Conservation (phyloP, 1,139 yeast genomes). For the Kodamaea fungicola region DNA sequence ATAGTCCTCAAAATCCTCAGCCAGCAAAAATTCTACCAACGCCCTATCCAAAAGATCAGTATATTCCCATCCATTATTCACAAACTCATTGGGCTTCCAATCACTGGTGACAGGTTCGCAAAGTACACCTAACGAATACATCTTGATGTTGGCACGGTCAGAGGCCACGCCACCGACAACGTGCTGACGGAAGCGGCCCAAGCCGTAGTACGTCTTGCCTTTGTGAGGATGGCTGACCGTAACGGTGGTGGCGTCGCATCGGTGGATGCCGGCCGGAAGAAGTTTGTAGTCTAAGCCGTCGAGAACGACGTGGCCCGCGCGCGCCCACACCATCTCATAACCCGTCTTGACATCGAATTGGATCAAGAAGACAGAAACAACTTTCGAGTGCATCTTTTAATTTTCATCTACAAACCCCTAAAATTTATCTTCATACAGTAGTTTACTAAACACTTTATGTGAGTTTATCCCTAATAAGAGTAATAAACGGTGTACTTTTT, state of each 20-base stretch:
- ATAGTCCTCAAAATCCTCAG: constrained; percentile 16
- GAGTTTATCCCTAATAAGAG: too few relatives aligned
- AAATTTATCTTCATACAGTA: too few relatives aligned
- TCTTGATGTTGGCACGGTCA: constrained; percentile 53
- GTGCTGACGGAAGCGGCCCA: constrained; percentile 32
- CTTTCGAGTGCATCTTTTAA: constrained; percentile 1
- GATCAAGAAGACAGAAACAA: constrained; percentile 46
- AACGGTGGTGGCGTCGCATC: constrained; percentile 46
- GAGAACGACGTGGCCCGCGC: constrained; percentile 20
- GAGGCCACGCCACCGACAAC: constrained; percentile 15
- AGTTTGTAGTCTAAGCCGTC: constrained; percentile 64
- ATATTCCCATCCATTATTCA: constrained; percentile 56
- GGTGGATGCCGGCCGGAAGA: constrained; percentile 84
- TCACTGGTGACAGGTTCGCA: constrained; percentile 36
- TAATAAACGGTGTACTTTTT: constrained; percentile 4
- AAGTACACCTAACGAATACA: constrained; percentile 66
- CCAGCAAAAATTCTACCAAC: constrained; percentile 35
- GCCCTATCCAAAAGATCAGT: constrained; percentile 41
- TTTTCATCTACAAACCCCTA: too few relatives aligned
- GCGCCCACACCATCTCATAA: constrained; percentile 57
- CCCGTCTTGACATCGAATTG: constrained; percentile 65
- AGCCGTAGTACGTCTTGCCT: constrained; percentile 34
- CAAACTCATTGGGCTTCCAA: constrained; percentile 55
- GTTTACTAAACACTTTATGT: too few relatives aligned
- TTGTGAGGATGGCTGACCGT: constrained; percentile 29